Evolutionary conservation across 768 basidiomycete species (phyloP).

Genomic region (Psilocybe azurescens): DNA sequence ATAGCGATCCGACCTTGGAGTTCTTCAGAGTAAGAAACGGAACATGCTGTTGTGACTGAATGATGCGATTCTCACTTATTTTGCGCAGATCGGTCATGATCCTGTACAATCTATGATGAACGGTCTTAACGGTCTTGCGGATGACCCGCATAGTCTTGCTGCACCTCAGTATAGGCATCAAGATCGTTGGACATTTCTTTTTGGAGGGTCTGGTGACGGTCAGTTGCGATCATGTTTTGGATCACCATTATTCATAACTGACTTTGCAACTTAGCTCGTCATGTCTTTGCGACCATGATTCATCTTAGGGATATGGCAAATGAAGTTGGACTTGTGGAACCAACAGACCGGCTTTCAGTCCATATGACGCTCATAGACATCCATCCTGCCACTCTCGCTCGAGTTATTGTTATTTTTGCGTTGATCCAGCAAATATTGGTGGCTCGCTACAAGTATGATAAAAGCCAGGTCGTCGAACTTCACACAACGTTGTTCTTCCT

Average conservation of each 20-base stretch:
- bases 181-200: conserved; percentile 22
- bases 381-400: conserved; percentile 27
- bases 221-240: neutral
- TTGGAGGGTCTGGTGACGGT: conserved; percentile 32
- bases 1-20: conserved; percentile 22
- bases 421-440: conserved; percentile 18
- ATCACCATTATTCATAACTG: neutral
- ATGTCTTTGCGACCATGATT: conserved; percentile 25
- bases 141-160: conserved; percentile 10
- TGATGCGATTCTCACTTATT: neutral
- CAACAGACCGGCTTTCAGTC: conserved; percentile 1
- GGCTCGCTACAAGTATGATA: neutral
- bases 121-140: conserved; percentile 10
- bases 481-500: conserved; percentile 24
- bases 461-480: conserved; percentile 9
- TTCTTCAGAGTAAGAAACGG: conserved; percentile 20
- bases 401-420: conserved; percentile 23
- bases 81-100: conserved; percentile 26
- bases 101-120: conserved; percentile 20
- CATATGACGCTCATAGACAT: conserved; percentile 29
- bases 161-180: conserved; percentile 1
- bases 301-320: conserved; percentile 19
- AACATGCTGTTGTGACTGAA: neutral
- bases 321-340: neutral
- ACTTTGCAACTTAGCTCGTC: conserved; percentile 19